Base-by-base conservation (phyloP, 2,329 filamentous ascomycete species). In the Epichloe brachyelytri region DNA sequence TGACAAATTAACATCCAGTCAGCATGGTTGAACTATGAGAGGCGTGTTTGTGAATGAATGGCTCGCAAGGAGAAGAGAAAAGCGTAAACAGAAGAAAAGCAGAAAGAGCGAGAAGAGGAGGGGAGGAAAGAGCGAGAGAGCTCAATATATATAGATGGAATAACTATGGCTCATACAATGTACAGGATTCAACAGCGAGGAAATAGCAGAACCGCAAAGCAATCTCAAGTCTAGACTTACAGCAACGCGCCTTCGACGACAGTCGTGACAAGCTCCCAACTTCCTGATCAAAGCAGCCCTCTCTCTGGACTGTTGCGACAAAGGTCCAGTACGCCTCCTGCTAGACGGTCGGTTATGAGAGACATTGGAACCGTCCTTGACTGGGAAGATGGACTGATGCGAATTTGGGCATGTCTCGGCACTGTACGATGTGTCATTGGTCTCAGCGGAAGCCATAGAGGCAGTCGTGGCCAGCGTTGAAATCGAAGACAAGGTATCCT, bases 271-370 rank as follows among this genome's bases (percentile, higher is more conserved):
- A 46, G 78, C 78, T 52, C 78, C 77, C 49, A 80, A 66, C 62
- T 80, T 80, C 58, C 78, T 68, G 54, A 81, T 80, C 52, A 81
- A 62, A 44, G 77, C 77, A 45, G 78, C 78, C 62, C 76, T 76
- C 57, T 80, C 76, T 62, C 78, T 72, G 58, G 79, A 78, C 55
- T 76, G 70, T 50, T 77, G 72, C 34, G 77, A 79, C 55, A 81
- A 67, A 54, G 78, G 78, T 41, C 78, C 78, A 55, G 77, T 80
- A 51, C 78, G 74, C 63, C 78, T 73, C 59, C 78, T 74, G 61
- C 74, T 80, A 55, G 76, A 69, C 58, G 76, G 74, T 58, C 75
- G 74, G 61, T 68, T 71, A 60, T 73, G 71, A 66, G 70, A 71
- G 62, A 75, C 66, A 63, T 78, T 75, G 63, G 70, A 67, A 54